Conservation (phyloP, 305 asterid genomes). For the Stenogyne calaminthoides region DNA sequence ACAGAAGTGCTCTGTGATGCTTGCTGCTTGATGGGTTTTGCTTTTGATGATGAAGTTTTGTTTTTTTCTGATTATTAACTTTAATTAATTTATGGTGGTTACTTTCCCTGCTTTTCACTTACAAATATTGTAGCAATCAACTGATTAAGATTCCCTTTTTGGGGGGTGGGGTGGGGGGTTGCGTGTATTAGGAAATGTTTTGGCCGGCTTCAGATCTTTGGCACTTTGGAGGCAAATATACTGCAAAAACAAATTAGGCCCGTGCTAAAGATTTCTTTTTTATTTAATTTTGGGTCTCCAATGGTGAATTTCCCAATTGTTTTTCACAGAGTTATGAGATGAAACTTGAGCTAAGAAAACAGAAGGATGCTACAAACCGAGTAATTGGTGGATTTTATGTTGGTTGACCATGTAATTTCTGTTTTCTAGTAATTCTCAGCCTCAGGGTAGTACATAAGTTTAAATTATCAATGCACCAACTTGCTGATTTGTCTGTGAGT, state of each 20-base stretch:
- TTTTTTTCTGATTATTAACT: background rate
- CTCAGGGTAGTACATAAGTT: too few relatives aligned
- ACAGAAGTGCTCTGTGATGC: background rate
- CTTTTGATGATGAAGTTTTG: background rate
- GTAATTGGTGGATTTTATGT: background rate
- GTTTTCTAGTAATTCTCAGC: too few relatives aligned
- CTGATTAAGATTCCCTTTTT: background rate
- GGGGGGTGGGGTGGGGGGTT: constrained; percentile 7
- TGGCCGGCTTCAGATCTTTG: background rate
- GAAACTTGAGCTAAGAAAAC: background rate
- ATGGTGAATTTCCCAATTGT: background rate
- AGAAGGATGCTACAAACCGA: background rate
- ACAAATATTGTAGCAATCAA: constrained; percentile 12
- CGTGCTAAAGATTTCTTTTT: background rate
- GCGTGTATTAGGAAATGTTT: background rate
- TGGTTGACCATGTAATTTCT: background rate
- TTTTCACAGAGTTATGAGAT: background rate
- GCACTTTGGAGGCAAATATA: background rate
- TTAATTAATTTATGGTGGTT: constrained; percentile 1
- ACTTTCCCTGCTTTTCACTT: background rate
- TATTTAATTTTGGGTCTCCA: background rate
- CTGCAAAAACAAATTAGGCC: background rate
- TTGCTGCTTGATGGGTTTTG: background rate
- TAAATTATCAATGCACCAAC: too few relatives aligned
- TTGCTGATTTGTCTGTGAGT: too few relatives aligned